A percentile compares a stretch with the other conserved stretches of the same genome.
Evolutionary conservation across 306 rosid genomes (phyloP).

Genomic region (Cucumis cinereus): DNA sequence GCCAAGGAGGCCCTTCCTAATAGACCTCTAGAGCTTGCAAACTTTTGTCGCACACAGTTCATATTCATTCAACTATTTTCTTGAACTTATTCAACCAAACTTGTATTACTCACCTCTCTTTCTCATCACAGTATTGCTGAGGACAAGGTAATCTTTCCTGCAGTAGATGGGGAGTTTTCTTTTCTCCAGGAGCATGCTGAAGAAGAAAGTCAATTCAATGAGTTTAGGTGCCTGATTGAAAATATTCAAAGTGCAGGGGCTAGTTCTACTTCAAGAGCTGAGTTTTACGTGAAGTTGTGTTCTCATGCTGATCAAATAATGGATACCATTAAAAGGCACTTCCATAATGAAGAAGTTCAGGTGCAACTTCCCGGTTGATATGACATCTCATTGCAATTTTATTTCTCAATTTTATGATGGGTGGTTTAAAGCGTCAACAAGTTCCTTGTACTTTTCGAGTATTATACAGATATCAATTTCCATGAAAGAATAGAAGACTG

Average conservation of each 20-base stretch:
- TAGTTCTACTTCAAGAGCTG: slow-evolving; percentile 60
- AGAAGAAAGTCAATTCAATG: slow-evolving; percentile 94
- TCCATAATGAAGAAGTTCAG: slow-evolving; percentile 87
- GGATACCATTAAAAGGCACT: slow-evolving; percentile 86
- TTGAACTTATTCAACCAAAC: not conserved
- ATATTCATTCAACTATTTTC: not conserved
- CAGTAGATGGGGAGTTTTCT: slow-evolving; percentile 84
- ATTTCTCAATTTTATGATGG: not conserved
- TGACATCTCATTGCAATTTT: not conserved
- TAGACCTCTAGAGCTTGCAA: no score
- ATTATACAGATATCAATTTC: not conserved
- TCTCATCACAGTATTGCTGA: slow-evolving; percentile 79
- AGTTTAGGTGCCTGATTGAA: slow-evolving; percentile 80
- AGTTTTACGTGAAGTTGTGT: slow-evolving; percentile 74
- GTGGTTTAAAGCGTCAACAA: not conserved
- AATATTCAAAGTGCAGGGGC: slow-evolving; percentile 79
- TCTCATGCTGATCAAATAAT: slow-evolving; percentile 90
- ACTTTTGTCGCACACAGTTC: not conserved
- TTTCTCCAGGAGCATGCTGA: slow-evolving; percentile 81
- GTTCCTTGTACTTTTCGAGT: not conserved
- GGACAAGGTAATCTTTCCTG: slow-evolving; percentile 96
- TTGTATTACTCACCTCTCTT: slow-evolving; percentile 8
- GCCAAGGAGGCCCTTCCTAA: no score
- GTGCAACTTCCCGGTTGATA: slow-evolving; percentile 30
- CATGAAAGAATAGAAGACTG: not conserved